Conservation (phyloP, 2,329 filamentous ascomycete species). For the Ceratocystis colombiana region DNA sequence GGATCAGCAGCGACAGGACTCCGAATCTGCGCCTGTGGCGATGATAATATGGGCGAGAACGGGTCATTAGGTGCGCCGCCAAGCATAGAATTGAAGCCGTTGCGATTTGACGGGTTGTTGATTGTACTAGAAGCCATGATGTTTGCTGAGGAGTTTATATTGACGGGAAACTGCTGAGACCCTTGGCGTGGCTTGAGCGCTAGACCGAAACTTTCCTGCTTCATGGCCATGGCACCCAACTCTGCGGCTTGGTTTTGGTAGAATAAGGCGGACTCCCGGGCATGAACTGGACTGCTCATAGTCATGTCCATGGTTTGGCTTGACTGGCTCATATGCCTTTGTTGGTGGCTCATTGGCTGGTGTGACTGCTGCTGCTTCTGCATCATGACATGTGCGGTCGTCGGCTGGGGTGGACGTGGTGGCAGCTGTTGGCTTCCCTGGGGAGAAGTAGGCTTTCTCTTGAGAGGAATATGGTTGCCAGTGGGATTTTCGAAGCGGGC, state of each 20-base stretch:
- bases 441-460: slow-evolving; percentile 17
- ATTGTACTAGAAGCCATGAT: slow-evolving; percentile 21
- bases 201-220: background rate
- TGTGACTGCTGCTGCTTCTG: slow-evolving; percentile 20
- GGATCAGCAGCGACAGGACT: slow-evolving; percentile 11
- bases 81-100: slow-evolving; percentile 15
- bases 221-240: slow-evolving; percentile 12
- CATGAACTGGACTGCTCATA: slow-evolving; percentile 10
- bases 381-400: slow-evolving; percentile 14
- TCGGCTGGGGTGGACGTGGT: slow-evolving; percentile 17
- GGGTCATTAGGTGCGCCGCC: slow-evolving; percentile 2
- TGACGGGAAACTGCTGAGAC: slow-evolving; percentile 2
- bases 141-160: slow-evolving; percentile 2
- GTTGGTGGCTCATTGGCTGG: slow-evolving; percentile 24
- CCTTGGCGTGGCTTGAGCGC: slow-evolving; percentile 10
- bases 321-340: slow-evolving; percentile 22
- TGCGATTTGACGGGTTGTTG: slow-evolving; percentile 5
- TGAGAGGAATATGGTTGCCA: slow-evolving; percentile 11
- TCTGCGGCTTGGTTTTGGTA: slow-evolving; percentile 14
- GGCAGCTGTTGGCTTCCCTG: slow-evolving; percentile 20
- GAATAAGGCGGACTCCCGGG: slow-evolving; percentile 9
- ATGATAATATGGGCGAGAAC: slow-evolving; percentile 20
- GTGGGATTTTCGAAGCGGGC: slow-evolving; percentile 25
- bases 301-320: background rate
- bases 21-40: slow-evolving; percentile 14